Evolutionary conservation across 1,284 basidiomycete genomes (phyloP).

Genomic region (Testicularia cyperi): DNA sequence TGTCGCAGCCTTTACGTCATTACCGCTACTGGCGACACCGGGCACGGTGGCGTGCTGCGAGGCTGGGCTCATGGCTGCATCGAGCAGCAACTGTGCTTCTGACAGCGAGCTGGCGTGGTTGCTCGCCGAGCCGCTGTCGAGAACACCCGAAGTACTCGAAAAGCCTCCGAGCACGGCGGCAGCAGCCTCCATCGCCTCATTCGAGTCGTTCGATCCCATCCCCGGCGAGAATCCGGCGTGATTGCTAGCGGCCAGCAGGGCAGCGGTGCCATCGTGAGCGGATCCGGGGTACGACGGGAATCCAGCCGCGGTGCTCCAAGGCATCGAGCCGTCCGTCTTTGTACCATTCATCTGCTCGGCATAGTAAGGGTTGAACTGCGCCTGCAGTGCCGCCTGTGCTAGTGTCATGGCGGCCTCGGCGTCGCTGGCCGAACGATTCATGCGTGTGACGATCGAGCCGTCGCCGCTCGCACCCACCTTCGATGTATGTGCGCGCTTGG

Average conservation of each 20-base stretch:
- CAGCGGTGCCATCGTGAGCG: constrained; percentile 35
- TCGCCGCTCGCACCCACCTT: neutral
- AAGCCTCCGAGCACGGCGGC: constrained; percentile 42
- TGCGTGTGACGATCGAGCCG: constrained; percentile 13
- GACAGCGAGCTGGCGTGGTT: constrained; percentile 27
- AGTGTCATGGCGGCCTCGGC: constrained; percentile 50
- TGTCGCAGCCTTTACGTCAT: constrained; percentile 2
- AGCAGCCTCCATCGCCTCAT: constrained; percentile 39
- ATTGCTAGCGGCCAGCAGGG: constrained; percentile 35
- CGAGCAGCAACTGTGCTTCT: constrained; percentile 37
- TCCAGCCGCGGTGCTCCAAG: constrained; percentile 14
- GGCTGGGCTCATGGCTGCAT: constrained; percentile 42
- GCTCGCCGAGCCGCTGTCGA: constrained; percentile 4
- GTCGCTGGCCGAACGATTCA: constrained; percentile 45
- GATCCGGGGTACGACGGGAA: constrained; percentile 26
- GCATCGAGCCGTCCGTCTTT: constrained; percentile 9
- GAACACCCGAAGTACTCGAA: constrained; percentile 16
- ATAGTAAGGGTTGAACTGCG: constrained; percentile 41
- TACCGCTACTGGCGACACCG: constrained; percentile 1
- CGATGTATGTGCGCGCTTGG: constrained; percentile 30
- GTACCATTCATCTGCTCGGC: constrained; percentile 16
- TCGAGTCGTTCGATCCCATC: constrained; percentile 38
- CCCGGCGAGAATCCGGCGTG: constrained; percentile 33
- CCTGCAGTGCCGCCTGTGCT: constrained; percentile 43
- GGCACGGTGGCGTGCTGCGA: constrained; percentile 30